Percentiles rank a stretch among this genome's conserved stretches.
Conservation (phyloP, 495 filamentous ascomycete species). For the Neurospora discreta region DNA sequence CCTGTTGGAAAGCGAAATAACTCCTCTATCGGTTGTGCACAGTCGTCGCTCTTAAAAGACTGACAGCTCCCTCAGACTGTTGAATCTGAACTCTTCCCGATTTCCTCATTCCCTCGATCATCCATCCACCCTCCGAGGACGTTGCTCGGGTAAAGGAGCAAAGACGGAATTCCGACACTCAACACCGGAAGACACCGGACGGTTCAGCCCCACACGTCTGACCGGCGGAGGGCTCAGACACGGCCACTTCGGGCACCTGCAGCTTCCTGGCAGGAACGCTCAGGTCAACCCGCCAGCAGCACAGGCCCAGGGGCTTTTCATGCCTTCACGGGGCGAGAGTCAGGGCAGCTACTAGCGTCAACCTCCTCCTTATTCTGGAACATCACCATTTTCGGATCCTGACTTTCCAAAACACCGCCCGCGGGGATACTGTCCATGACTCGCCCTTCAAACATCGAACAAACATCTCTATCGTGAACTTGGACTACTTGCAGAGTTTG, state of each 20-base stretch:
- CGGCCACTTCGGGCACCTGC: neutral
- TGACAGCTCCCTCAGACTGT: neutral
- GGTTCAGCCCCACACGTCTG: neutral
- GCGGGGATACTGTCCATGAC: neutral
- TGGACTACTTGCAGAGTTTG: neutral
- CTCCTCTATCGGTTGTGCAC: neutral
- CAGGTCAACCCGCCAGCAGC: neutral
- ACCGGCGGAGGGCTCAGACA: neutral
- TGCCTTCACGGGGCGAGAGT: neutral
- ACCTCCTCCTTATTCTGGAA: neutral
- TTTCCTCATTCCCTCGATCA: neutral
- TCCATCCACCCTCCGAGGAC: neutral
- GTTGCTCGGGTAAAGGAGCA: neutral
- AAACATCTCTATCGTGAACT: neutral
- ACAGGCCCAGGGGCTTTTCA: neutral
- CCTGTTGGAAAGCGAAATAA: neutral
- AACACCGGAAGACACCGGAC: neutral
- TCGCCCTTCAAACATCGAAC: neutral
- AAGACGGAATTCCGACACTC: neutral
- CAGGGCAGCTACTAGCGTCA: neutral
- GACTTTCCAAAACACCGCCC: neutral
- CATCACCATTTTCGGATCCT: neutral
- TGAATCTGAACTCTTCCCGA: neutral
- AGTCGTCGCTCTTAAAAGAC: neutral
- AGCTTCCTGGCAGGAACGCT: too few relatives aligned